Base-by-base conservation (phyloP, 306 rosid species). In the Cucurbita pepo region DNA sequence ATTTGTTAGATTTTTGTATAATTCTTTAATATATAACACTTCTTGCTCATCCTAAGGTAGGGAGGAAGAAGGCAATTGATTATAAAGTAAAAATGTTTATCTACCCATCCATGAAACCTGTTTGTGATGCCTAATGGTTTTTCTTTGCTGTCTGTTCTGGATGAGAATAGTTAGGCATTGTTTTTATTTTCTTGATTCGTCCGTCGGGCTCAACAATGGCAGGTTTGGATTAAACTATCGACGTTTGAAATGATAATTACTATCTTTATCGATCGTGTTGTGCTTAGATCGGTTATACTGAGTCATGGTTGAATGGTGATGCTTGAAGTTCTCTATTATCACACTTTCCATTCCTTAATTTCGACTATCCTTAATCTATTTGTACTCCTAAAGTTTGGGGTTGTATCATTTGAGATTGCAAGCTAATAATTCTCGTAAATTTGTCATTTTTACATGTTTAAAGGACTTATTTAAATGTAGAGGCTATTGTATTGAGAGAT, bases 1-100 rank as follows among this genome's bases (percentile, higher is more conserved):
- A 76, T 76, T 76, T 78, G 83, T 78, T 78, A 77, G 80, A 82
- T 76, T 83, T 77, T 34, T 81, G 83, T 85, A 79, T 78, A 82
- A 83, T 83, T 85, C 78, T 78, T 88, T 87, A 77, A 76, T 62
- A 73, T 81, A 75, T 79, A 84, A 80, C 79, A 80, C 45, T 51
- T 34, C 47, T 59, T 59, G 75, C 76, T 79, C 76, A 51, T 57
- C 77, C 63, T 64, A 75, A 62, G 60, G 19, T 72, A 64, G 78
- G 73, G 73, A 69, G 73, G 73, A 69, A 69, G 73, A 69, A 67
- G 67, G 72, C 34, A 81, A 56, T 86, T 81, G 75, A 72, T 79
- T 71, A 79, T 75, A 45, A 16, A 55, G 54, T 69, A 66, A 1
- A 69, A 22, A 37, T 62, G 69, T 30, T 19, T 19, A 62, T 57